A percentile compares a stretch with the other conserved stretches of the same genome.
phyloP scores from a whole-genome alignment of 2,329 filamentous ascomycete species.

The Ophiostoma himal-ulmi region DNA sequence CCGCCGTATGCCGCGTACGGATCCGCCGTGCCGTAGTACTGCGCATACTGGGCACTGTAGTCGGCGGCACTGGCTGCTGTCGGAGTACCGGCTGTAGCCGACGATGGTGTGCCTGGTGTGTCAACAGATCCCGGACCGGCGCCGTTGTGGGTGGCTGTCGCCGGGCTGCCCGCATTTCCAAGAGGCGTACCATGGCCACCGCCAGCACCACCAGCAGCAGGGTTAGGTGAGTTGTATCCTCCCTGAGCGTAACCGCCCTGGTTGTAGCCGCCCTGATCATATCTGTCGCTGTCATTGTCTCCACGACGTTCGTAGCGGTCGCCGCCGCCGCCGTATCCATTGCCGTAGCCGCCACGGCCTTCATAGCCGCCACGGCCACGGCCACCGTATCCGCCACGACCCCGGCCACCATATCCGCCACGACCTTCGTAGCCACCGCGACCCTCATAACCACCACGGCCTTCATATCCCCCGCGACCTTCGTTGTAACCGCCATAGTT shows the following conservation, averaged over 20 bases:
- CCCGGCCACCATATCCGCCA: conserved; percentile 28
- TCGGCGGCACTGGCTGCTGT: conserved; percentile 40
- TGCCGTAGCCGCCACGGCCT: neutral
- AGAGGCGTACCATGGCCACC: neutral
- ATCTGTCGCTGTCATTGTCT: neutral
- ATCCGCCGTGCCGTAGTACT: conserved; percentile 65
- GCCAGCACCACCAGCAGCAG: conserved; percentile 29
- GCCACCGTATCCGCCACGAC: conserved; percentile 38
- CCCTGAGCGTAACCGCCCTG: conserved; percentile 27
- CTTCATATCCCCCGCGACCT: conserved; percentile 38
- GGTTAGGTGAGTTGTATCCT: conserved; percentile 38
- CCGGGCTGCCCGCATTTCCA: conserved; percentile 36
- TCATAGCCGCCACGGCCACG: conserved; percentile 29
- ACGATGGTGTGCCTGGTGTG: conserved; percentile 12
- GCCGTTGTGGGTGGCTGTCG: conserved; percentile 29
- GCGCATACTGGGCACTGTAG: conserved; percentile 75
- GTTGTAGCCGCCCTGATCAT: conserved; percentile 11
- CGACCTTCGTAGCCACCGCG: conserved; percentile 37
- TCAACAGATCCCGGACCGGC: neutral
- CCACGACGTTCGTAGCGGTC: conserved; percentile 32
- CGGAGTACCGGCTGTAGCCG: neutral
- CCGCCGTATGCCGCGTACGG: conserved; percentile 90
- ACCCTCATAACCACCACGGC: conserved; percentile 40
- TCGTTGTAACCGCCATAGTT: conserved; percentile 40
- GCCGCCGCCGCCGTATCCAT: conserved; percentile 23